phyloP scores from a whole-genome alignment of 345 rosid genomes.

The Combretum micranthum region DNA sequence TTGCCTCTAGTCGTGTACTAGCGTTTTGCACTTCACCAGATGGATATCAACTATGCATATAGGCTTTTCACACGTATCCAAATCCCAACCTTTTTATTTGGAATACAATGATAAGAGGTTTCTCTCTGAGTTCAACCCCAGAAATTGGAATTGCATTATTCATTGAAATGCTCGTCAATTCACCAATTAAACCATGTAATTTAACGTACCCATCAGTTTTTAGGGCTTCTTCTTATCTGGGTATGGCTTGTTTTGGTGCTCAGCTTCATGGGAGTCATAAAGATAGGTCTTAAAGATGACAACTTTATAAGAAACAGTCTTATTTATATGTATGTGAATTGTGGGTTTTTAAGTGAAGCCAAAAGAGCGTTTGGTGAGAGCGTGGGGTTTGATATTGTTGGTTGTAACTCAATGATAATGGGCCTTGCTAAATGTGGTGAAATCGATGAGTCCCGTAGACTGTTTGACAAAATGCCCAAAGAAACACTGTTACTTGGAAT shows the following conservation, averaged over 20 bases:
- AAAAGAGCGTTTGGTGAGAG: slow-evolving; percentile 30
- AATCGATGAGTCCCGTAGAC: slow-evolving; percentile 38
- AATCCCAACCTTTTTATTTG: slow-evolving; percentile 50
- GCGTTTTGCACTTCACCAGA: slow-evolving; percentile 50
- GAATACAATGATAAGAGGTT: slow-evolving; percentile 71
- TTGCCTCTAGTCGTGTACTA: slow-evolving; percentile 58
- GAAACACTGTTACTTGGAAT: slow-evolving; percentile 61
- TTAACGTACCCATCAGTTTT: slow-evolving; percentile 81
- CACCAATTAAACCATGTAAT: slow-evolving; percentile 43
- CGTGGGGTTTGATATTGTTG: slow-evolving; percentile 40
- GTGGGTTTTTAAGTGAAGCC: slow-evolving; percentile 55
- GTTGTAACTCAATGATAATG: slow-evolving; percentile 68
- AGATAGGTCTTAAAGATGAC: slow-evolving; percentile 63
- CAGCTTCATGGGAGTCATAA: slow-evolving; percentile 68
- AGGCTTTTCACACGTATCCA: slow-evolving; percentile 36
- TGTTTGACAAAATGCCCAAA: slow-evolving; percentile 50
- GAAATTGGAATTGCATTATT: slow-evolving; percentile 43
- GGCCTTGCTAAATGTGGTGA: slow-evolving; percentile 52
- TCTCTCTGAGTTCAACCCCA: slow-evolving; percentile 56
- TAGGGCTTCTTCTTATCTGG: slow-evolving; percentile 56
- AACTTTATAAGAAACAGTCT: slow-evolving; percentile 42
- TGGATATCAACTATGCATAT: slow-evolving; percentile 61
- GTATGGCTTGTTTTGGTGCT: slow-evolving; percentile 38
- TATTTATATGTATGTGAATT: slow-evolving; percentile 52
- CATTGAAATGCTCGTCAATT: slow-evolving; percentile 42